These are phyloP conservation scores for Inga leiocalycina DNA, from an alignment of 306 rosid genomes.

Conservation along the genomic window DNA sequence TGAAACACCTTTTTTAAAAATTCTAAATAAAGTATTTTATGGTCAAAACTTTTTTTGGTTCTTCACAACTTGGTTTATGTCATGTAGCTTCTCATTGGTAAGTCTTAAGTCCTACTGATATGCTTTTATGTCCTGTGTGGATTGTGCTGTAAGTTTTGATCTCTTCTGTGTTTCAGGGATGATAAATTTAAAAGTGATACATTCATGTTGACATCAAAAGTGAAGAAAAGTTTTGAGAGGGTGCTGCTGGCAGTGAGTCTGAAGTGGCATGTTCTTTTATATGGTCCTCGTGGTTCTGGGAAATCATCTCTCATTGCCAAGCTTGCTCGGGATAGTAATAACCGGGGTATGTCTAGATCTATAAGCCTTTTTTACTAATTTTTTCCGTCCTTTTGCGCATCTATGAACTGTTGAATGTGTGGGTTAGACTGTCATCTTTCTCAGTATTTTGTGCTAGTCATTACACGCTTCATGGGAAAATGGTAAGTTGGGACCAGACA, in stretches of 20 bases:
- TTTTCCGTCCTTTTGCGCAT: background rate
- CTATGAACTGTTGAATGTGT: constrained; percentile 21
- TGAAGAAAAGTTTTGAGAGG: constrained; percentile 72
- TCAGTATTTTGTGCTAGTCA: background rate
- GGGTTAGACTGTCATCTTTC: constrained; percentile 22
- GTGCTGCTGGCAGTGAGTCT: constrained; percentile 69
- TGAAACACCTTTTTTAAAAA: background rate
- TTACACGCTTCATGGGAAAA: constrained; percentile 4
- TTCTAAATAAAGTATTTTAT: background rate
- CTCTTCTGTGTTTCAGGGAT: constrained; percentile 52
- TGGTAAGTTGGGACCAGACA: background rate
- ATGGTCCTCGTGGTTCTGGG: constrained; percentile 87
- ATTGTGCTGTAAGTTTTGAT: constrained; percentile 19
- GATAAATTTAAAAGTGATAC: constrained; percentile 37
- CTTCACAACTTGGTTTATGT: constrained; percentile 4
- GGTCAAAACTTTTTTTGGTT: background rate
- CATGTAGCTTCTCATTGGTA: constrained; percentile 1
- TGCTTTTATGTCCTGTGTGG: constrained; percentile 28
- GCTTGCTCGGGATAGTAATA: constrained; percentile 62
- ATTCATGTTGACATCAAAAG: constrained; percentile 63
- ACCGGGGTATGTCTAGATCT: constrained; percentile 41
- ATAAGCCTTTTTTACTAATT: background rate
- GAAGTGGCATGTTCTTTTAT: constrained; percentile 90
- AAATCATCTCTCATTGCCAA: constrained; percentile 83
- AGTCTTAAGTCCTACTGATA: background rate